Evolutionary conservation across 371 early-diverging fungal species (phyloP), one percentile per base, ranked within the genome.

Genomic region (Mucor lusitanicus): DNA sequence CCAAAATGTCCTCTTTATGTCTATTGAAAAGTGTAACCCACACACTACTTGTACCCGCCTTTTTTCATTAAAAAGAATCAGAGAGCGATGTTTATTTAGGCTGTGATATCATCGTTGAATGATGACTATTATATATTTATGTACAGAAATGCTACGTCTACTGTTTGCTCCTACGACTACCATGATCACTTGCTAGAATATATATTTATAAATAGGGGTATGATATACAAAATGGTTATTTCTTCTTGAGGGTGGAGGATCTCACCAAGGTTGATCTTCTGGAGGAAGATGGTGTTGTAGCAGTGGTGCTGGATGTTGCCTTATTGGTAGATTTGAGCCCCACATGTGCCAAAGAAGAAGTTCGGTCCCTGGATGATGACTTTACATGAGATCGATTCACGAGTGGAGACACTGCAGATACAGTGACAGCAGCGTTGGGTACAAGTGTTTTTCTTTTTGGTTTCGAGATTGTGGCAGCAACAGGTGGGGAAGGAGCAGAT

Each of bases 211-310:
- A 33, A 32, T 12, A 54, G 28, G 33, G 33, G 17, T 56, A 33
- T 28, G 56, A 56, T 56, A 33, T 56, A 56, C 56, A 56, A 30
- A 56, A 33, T 56, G 17, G 15, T 56, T 56, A 56, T 32, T 33
- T 56, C 56, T 56, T 50, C 19, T 40, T 53, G 23, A 53, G 12
- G 15, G 8, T n/a, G 3, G 32, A 33, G 28, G 56, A 32, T 15
- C 19, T 30, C 15, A 56, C 56, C 15, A 53, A 13, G 33, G 56
- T 56, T 5, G 56, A 33, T 56, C 56, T 56, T 56, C 56, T 30
- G 15, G 32, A 32, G 28, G 56, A 15, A 23, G 28, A 15, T 28
- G 55, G 55, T 15, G 30, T 33, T 25, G 56, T 56, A 32, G 32
- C 33, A 55, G 56, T 30, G 32, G 54, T 15, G 21, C 21, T 21